Evolutionary conservation across 257 asterid genomes (phyloP).

Genomic region (Rauvolfia tetraphylla): DNA sequence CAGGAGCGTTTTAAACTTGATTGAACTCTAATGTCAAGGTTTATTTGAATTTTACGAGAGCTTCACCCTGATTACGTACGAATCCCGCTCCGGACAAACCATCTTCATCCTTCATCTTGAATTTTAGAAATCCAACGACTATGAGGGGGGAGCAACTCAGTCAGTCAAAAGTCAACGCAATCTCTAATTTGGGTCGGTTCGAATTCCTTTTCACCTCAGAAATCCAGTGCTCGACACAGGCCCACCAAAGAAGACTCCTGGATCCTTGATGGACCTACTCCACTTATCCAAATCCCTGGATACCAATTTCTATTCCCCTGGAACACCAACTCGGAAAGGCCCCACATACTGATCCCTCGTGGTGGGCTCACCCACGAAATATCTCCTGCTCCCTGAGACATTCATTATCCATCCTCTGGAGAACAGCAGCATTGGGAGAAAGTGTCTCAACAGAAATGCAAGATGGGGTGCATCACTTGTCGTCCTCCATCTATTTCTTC

Average conservation of each 20-base stretch:
- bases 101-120: not conserved
- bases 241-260: not conserved
- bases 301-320: no score
- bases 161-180: not conserved
- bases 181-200: not conserved
- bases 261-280: not conserved
- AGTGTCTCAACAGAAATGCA: not conserved
- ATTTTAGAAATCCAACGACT: not conserved
- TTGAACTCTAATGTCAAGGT: not conserved
- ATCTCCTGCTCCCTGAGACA: not conserved
- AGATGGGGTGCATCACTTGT: slow-evolving; percentile 14
- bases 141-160: not conserved
- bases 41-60: not conserved
- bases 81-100: not conserved
- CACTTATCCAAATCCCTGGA: not conserved
- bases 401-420: not conserved
- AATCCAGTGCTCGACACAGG: not conserved
- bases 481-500: slow-evolving; percentile 4
- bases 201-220: not conserved
- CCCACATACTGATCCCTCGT: no score
- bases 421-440: not conserved
- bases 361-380: not conserved
- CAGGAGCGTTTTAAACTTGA: not conserved
- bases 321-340: no score
- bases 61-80: not conserved